Base-by-base conservation (phyloP, 257 asterid genomes). In the Echium plantagineum region DNA sequence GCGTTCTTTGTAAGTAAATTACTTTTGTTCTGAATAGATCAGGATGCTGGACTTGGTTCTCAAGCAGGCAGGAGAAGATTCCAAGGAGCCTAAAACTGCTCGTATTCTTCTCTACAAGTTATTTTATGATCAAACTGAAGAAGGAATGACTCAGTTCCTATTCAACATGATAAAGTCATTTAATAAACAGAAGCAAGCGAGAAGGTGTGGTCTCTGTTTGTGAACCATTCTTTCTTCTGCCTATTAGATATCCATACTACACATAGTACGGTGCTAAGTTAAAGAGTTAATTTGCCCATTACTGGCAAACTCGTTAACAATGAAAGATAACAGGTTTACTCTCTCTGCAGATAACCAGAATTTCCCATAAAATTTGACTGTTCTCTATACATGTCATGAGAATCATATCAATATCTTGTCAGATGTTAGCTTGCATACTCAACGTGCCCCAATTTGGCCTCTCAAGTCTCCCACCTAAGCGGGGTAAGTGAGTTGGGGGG, bases 101-200 rank as follows among this genome's bases (percentile, higher is more conserved):
- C 90, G 98, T 15, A 63, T 86, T 75, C 96, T 89, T 70, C 94
- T 93, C 52, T 93, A 88, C 87, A 93, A 93, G 85, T 77, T 93
- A 75, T 88, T 93, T 77, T 93, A 93, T 60, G 95, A 93, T 81
- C 98, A 93, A 78, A 93, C 98, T 31, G 98, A 93, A 71, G 97
- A 84, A 72, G 97, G 97, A 73, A 77, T 93, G 95, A 89, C 94
- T 38, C 85, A 65, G 62, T 88, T 86, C 77, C 85, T 88, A 66
- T 70, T 93, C 82, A 84, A 70, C 84, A 86, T 84, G 81, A 83
- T 93, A 61, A 93, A 75, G 74, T 85, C 97, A 60, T 93, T 93
- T 78, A 85, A 93, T 73, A 66, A 80, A 55, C 90, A 81, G 66
- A 93, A 86, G 67, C 98, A 93, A 77, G 69, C 94, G 15, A 93